phyloP scores from a whole-genome alignment of 1,284 basidiomycete genomes.

The Fistulinella staudtii region DNA sequence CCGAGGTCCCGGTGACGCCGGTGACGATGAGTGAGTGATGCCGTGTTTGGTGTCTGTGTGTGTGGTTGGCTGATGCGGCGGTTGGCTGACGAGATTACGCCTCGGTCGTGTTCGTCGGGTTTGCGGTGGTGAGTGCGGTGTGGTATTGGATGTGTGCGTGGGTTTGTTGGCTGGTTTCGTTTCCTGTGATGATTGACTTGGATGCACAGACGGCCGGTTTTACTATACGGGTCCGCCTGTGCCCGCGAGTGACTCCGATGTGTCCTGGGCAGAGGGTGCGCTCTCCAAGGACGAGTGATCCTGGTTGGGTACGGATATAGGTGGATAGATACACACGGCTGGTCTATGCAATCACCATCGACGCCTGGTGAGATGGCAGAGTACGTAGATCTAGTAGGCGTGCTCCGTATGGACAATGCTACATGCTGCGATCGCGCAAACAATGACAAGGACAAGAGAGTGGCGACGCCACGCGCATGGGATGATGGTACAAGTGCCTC shows the following conservation, averaged over 20 bases:
- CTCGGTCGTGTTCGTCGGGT: conserved; percentile 60
- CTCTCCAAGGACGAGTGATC: conserved; percentile 14
- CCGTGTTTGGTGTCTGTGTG: neutral
- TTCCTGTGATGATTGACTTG: neutral
- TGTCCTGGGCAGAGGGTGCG: neutral
- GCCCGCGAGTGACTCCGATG: conserved; percentile 7
- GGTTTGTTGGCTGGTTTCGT: neutral
- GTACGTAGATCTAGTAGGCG: too few species aligned
- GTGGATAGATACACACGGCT: too few species aligned
- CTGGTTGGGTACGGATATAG: too few species aligned
- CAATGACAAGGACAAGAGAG: too few species aligned
- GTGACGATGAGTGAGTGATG: conserved; percentile 41
- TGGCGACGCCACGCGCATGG: too few species aligned
- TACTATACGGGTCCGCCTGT: conserved; percentile 41
- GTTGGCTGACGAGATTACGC: conserved; percentile 44
- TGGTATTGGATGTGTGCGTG: conserved; percentile 56
- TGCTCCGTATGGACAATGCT: too few species aligned
- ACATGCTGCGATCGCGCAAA: too few species aligned
- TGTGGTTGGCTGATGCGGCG: neutral
- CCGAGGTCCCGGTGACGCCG: conserved; percentile 44
- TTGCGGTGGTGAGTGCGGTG: conserved; percentile 47
- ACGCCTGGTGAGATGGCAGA: too few species aligned
- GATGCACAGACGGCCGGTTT: conserved; percentile 26
- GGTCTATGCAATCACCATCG: too few species aligned
- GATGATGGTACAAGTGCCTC: neutral